Conservation (phyloP, 768 basidiomycete species). For the Mycena galopus region DNA sequence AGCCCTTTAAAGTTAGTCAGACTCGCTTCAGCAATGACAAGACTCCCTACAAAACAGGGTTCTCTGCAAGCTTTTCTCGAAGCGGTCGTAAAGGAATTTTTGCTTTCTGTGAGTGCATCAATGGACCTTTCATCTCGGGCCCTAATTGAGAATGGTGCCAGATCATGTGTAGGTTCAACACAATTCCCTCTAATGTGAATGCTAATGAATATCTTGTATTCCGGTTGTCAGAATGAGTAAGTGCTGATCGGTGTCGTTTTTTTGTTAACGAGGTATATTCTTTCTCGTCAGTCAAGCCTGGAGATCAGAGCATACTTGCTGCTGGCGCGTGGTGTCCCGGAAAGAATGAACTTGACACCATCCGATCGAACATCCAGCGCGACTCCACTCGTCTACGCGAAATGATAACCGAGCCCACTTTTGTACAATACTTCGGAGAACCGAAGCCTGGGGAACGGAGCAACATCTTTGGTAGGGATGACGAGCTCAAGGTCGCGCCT, state of each 20-base stretch:
- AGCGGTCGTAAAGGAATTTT: constrained; percentile 93
- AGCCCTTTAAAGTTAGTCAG: constrained; percentile 50
- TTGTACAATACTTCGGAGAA: constrained; percentile 83
- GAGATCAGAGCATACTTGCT: constrained; percentile 78
- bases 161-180: constrained; percentile 70
- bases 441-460: constrained; percentile 72
- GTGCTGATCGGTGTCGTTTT: constrained; percentile 21
- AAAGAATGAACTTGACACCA: constrained; percentile 81
- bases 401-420: constrained; percentile 75
- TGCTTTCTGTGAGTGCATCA: constrained; percentile 76
- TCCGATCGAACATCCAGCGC: constrained; percentile 77
- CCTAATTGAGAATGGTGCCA: constrained; percentile 39
- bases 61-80: constrained; percentile 89
- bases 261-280: not conserved
- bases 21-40: constrained; percentile 94
- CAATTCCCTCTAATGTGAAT: constrained; percentile 1
- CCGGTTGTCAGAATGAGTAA: constrained; percentile 44
- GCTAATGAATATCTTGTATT: not conserved
- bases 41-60: constrained; percentile 91
- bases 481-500: constrained; percentile 91
- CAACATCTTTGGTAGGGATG: constrained; percentile 90
- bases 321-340: constrained; percentile 86
- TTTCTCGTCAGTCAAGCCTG: constrained; percentile 66
- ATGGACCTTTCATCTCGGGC: constrained; percentile 2
- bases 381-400: constrained; percentile 73